Base-by-base conservation (phyloP, 768 basidiomycete genomes). In the Termitomyces eurrhizus region DNA sequence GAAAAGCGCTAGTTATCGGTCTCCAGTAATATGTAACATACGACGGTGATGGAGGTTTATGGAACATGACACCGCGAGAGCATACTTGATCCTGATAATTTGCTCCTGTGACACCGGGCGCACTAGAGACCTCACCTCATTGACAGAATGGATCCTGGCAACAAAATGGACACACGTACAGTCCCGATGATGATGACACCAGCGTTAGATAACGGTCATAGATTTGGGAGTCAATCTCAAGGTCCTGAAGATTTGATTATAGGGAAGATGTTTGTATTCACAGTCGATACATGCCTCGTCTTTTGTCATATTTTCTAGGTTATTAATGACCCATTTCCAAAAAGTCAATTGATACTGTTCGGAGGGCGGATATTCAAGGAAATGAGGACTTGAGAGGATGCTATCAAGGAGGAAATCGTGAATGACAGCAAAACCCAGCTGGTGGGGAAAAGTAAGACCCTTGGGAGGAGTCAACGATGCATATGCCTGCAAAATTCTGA, bases 21-120 rank as follows among this genome's bases (percentile, higher is more conserved):
- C 64, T 68, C 88, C 88, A 91, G 61, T 85, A 84, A 68, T 90
- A 79, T 2, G 90, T 91, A 12, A 85, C 67, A 68, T 83, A 91
- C 3, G 88, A 88, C 42, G 79, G 79, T 3, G 76, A 62, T 13
- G 86, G 86, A 18, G 75, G 72, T 45, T 45, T 63, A 54, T 71
- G 72, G 7, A 67, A 56, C 45, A 72, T 66, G 33, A 75, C 62
- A 14, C 67, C 64, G 56, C 67, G 69, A 37, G 66, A 71, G 59
- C 69, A 73, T 24, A 69, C 56, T 56, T 74, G 68, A 46, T 61
- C 60, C 13, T 65, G 65, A n/a, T 64, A 33, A 24, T 66, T 63
- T 14, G 67, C 56, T 54, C 59, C 57, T 42, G 66, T 68, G 33
- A 66, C 57, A 21, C 69, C 72, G 57, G 62, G 56, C 46, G 64